phyloP scores from a whole-genome alignment of 805 yeast genomes.

The Millerozyma acaciae region DNA sequence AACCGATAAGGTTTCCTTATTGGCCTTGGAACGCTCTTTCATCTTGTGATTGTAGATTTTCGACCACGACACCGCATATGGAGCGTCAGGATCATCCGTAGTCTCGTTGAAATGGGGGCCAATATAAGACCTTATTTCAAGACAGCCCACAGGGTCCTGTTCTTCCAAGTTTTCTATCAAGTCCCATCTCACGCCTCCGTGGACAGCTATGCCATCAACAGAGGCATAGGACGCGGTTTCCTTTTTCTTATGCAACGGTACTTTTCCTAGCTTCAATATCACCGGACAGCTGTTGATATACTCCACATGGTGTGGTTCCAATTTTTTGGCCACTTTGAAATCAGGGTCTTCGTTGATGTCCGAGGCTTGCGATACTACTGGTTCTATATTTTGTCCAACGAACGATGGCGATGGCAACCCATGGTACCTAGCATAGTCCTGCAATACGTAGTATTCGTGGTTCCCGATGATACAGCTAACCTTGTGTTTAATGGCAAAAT shows the following conservation, averaged over 20 bases:
- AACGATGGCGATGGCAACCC: conserved; percentile 37
- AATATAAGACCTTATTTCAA: conserved; percentile 66
- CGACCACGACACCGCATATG: conserved; percentile 50
- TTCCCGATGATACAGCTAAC: conserved; percentile 82
- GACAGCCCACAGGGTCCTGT: conserved; percentile 59
- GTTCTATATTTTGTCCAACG: conserved; percentile 9
- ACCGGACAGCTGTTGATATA: conserved; percentile 63
- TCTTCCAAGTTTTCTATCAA: conserved; percentile 40
- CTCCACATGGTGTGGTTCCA: conserved; percentile 57
- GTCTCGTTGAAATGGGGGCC: conserved; percentile 61
- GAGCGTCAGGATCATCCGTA: conserved; percentile 43
- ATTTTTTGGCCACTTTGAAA: conserved; percentile 45
- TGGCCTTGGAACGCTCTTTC: conserved; percentile 23
- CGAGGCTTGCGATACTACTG: conserved; percentile 4
- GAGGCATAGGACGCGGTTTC: conserved; percentile 26
- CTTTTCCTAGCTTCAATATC: conserved; percentile 58
- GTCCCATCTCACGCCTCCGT: conserved; percentile 79
- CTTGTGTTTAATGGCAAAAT: conserved; percentile 53
- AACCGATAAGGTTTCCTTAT: conserved; percentile 41
- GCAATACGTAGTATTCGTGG: conserved; percentile 74
- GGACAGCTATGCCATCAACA: conserved; percentile 58
- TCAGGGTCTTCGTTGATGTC: conserved; percentile 37
- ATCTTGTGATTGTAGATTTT: conserved; percentile 51
- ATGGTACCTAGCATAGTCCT: conserved; percentile 60
- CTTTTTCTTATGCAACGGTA: conserved; percentile 38